These are phyloP conservation scores for Westerdykella aurantiaca DNA, from an alignment of 2,329 filamentous ascomycete genomes.

Conservation along the genomic window DNA sequence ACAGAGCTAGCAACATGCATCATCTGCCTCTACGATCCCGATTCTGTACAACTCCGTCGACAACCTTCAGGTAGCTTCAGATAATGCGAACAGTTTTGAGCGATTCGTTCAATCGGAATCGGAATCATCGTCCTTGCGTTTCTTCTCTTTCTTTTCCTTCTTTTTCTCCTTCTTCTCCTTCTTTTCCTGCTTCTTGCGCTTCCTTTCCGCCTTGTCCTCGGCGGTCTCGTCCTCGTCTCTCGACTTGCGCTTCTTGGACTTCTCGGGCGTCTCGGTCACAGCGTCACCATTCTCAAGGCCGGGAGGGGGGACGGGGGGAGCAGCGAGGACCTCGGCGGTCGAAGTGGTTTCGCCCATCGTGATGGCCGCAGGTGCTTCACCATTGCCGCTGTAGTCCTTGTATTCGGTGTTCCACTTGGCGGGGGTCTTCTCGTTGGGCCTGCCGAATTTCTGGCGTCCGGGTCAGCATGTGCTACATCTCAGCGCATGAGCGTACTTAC, in stretches of 20 bases:
- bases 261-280: constrained; percentile 19
- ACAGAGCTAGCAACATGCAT: constrained; percentile 15
- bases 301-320: constrained; percentile 32
- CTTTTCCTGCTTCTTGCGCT: constrained; percentile 72
- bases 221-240: constrained; percentile 43
- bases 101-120: constrained; percentile 27
- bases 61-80: too few relatives aligned
- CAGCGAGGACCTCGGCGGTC: constrained; percentile 31
- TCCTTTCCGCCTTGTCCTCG: constrained; percentile 46
- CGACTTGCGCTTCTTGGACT: constrained; percentile 45
- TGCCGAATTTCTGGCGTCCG: constrained; percentile 68
- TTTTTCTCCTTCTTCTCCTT: constrained; percentile 72
- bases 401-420: constrained; percentile 90
- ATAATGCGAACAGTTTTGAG: neutral
- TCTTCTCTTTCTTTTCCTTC: constrained; percentile 49
- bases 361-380: constrained; percentile 11
- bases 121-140: constrained; percentile 27
- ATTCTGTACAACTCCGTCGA: too few relatives aligned
- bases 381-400: constrained; percentile 61
- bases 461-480: constrained; percentile 29
- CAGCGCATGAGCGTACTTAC: constrained; percentile 38
- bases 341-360: constrained; percentile 30
- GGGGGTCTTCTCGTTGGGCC: constrained; percentile 86
- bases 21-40: neutral
- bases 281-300: constrained; percentile 16